Base-by-base conservation (phyloP, 352 stramenopile genomes). In the Phytopythium boreale region DNA sequence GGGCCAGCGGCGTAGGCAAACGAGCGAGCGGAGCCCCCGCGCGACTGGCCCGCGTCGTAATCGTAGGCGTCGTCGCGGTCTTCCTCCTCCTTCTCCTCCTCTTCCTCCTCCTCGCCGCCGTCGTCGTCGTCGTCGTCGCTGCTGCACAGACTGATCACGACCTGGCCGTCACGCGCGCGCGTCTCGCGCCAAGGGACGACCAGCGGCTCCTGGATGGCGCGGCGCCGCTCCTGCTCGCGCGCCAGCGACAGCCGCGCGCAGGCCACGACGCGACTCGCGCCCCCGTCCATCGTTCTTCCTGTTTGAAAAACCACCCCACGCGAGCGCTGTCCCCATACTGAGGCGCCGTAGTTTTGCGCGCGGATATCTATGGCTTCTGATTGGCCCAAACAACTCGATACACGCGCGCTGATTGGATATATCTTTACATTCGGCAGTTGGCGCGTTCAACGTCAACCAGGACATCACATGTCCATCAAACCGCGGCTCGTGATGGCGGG, bases 161-260 rank as follows among this genome's bases (percentile, higher is more conserved):
- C 71, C 41, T 78, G 79, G 11, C 81, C 81, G 70, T 83, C 75
- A 44, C 59, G 70, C 58, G 69, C 62, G 50, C 74, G 84, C 61
- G 66, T 77, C 69, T 84, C 76, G 71, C 73, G 72, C 89, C 89
- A 92, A 61, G 58, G 88, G 60, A 95, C 85, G 41, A 80, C 62
- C 41, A 98, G 73, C 65, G 90, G 77, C 44, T 84, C 68, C 65
- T 97, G 80, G 51, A 97, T 76, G 22, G 79, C 88, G 58, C 77
- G 92, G 64, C 90, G 84, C 57, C 91, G 86, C 71, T 96, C 87
- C 67, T 67, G 61, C 39, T 80, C 70, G 58, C 75, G 66, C 62
- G 71, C 71, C 53, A 61, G 67, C 56, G 66, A 75, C 57, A 80
- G 56, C 14, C 67, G 70, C 61, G 70, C 46, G 69, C 73, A 74